A percentile compares a stretch with the other conserved stretches of the same genome.
Evolutionary conservation across 2,329 filamentous ascomycete genomes (phyloP).

Genomic region (Aspergillus amoenus): DNA sequence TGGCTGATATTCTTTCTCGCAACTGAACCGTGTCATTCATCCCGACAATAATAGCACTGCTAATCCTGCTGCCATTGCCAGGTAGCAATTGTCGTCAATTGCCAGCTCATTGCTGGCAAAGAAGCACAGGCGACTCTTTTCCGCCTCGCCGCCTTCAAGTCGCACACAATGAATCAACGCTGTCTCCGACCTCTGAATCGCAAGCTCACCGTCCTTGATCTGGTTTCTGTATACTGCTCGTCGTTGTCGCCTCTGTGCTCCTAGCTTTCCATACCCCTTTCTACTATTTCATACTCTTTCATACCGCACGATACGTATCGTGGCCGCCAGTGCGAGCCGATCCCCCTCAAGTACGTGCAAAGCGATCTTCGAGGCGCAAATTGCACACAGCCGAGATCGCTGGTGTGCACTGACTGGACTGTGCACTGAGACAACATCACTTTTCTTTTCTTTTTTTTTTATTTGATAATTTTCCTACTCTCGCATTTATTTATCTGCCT

Average conservation of each 20-base stretch:
- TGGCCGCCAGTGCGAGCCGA: slow-evolving; percentile 14
- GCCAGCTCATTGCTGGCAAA: slow-evolving; percentile 20
- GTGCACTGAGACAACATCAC: not conserved
- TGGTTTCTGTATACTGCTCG: slow-evolving; percentile 15
- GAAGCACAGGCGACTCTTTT: slow-evolving; percentile 15
- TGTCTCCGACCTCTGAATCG: slow-evolving; percentile 22
- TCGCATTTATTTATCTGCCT: not conserved
- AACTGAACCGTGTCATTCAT: slow-evolving; percentile 5
- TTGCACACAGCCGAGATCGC: slow-evolving; percentile 5
- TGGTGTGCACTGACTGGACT: slow-evolving; percentile 9
- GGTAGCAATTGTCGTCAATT: slow-evolving; percentile 11
- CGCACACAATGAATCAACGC: slow-evolving; percentile 37
- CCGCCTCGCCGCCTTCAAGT: slow-evolving; percentile 24
- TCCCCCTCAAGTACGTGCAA: slow-evolving; percentile 10
- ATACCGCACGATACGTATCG: not conserved
- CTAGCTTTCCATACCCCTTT: slow-evolving; percentile 29
- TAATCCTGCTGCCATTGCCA: not conserved
- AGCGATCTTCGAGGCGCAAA: not conserved
- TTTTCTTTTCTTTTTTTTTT: slow-evolving; percentile 12
- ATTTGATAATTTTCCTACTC: slow-evolving; percentile 1
- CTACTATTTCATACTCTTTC: slow-evolving; percentile 10
- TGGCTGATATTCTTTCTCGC: slow-evolving; percentile 17
- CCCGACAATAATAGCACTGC: slow-evolving; percentile 8
- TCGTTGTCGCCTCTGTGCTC: slow-evolving; percentile 26
- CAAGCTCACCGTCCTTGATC: slow-evolving; percentile 21